Base-by-base conservation (phyloP, 2,329 filamentous ascomycete genomes). In the Talaromyces sp. region DNA sequence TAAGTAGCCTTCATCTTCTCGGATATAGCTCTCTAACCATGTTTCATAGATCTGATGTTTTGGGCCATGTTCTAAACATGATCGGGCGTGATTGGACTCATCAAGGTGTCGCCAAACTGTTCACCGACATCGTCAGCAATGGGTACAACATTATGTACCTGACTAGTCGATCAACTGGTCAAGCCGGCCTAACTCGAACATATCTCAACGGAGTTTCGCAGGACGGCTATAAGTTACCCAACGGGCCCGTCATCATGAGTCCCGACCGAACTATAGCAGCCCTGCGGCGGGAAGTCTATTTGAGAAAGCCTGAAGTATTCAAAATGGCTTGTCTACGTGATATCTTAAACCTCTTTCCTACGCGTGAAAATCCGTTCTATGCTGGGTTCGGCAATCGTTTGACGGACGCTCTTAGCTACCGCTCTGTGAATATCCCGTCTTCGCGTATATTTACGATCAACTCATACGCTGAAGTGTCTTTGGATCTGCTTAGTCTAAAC, bases 91-190 rank as follows among this genome's bases (percentile, higher is more conserved):
- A 99, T 76, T 99, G 95, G 95, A 99, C 95, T 3, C 95, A 99
- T 74, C 85, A 92, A 16, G 95, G 95, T 42, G 94, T 99, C 28
- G 96, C 95, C 27, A 99, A 99, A 78, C 83, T 99, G 8, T 99
- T 98, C 77, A 95, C 90, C 56, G 96, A 99, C 68, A 99, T 99
- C 68, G 87, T 88, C 0, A 88, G 89, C 69, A 99, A 99, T 70
- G 95, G 95, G 6, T 99, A 98, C 82, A 98, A 99, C 75, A 96
- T 99, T 72, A 92, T 99, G 85, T 99, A 99, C 73, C 84, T 99
- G 53, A 99, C 95, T 0, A 96, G 91, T 73, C 88, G 95, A 57
- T 95, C 91, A 14, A 93, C 98, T 53, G 96, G 95, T 0, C 93
- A 96, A 76, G 91, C 95, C 16, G 95, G 99, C 75, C 92, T 82